phyloP scores from a whole-genome alignment of 495 filamentous ascomycete species.

The Aspergillus steynii region DNA sequence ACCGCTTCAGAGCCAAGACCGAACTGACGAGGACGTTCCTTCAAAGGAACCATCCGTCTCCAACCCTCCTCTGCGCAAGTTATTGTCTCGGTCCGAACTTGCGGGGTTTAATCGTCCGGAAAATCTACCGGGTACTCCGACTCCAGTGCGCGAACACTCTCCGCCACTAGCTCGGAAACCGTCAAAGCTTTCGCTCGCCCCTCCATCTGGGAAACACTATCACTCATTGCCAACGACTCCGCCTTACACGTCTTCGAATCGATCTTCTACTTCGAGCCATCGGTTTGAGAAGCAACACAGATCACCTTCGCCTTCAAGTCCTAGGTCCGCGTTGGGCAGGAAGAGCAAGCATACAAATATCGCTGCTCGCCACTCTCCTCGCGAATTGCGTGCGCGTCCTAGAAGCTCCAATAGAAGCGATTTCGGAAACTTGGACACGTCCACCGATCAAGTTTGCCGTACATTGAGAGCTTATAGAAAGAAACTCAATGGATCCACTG shows the following conservation, averaged over 20 bases:
- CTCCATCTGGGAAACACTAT: slow-evolving; percentile 32
- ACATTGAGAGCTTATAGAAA: slow-evolving; percentile 81
- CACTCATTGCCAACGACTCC: slow-evolving; percentile 28
- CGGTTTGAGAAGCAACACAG: slow-evolving; percentile 33
- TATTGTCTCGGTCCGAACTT: slow-evolving; percentile 75
- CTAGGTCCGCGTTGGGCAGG: slow-evolving; percentile 28
- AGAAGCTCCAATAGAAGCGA: slow-evolving; percentile 54
- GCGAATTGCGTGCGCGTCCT: slow-evolving; percentile 56
- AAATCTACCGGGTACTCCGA: slow-evolving; percentile 48
- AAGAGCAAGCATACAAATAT: slow-evolving; percentile 21
- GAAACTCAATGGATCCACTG: slow-evolving; percentile 65
- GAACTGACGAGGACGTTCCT: slow-evolving; percentile 41
- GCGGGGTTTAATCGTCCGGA: slow-evolving; percentile 69
- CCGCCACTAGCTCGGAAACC: slow-evolving; percentile 64
- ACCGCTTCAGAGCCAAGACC: slow-evolving; percentile 36
- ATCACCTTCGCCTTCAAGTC: slow-evolving; percentile 50
- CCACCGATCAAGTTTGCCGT: slow-evolving; percentile 78
- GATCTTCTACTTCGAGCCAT: slow-evolving; percentile 33
- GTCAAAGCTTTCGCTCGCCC: slow-evolving; percentile 45
- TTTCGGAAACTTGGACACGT: slow-evolving; percentile 67
- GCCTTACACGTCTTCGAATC: slow-evolving; percentile 37
- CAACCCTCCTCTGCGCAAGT: slow-evolving; percentile 66
- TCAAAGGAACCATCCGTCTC: slow-evolving; percentile 55
- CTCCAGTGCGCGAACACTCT: slow-evolving; percentile 56
- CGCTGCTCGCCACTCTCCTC: slow-evolving; percentile 52